Evolutionary conservation across 805 yeast genomes (phyloP).

Genomic region (Candida ascalaphidarum): DNA sequence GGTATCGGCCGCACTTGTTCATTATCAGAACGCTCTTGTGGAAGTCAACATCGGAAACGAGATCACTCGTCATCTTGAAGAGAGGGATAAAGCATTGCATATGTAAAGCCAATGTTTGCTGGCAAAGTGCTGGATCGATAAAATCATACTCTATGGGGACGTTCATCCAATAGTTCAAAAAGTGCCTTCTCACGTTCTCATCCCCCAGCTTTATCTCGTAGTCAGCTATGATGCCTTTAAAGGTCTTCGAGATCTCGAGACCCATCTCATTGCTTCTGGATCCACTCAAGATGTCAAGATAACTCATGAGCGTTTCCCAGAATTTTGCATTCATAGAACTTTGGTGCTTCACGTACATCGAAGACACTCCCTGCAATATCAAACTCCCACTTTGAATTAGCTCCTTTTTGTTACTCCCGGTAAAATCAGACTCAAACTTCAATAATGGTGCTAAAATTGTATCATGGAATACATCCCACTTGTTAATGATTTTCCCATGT

Average conservation of each 20-base stretch:
- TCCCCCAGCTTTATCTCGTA: no score
- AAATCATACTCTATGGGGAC: conserved; percentile 34
- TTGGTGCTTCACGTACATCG: conserved; percentile 51
- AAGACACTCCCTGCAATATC: conserved; percentile 57
- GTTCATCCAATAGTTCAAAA: conserved; percentile 44
- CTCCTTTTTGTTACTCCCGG: conserved; percentile 22
- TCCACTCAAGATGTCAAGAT: no score
- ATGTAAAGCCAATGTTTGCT: conserved; percentile 51
- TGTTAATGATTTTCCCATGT: conserved; percentile 34
- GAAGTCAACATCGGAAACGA: conserved; percentile 15
- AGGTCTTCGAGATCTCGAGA: conserved; percentile 19
- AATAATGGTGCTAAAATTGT: conserved; percentile 55
- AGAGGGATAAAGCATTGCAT: conserved; percentile 46
- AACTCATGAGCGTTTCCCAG: no score
- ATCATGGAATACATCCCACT: conserved; percentile 62
- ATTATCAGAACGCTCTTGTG: conserved; percentile 51
- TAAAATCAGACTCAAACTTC: conserved; percentile 10
- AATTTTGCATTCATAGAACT: no score
- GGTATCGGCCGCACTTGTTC: conserved; percentile 62
- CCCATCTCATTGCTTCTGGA: no score
- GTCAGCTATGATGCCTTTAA: no score
- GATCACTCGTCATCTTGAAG: conserved; percentile 23
- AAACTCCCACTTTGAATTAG: conserved; percentile 58
- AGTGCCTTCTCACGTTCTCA: conserved; percentile 11
- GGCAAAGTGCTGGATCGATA: conserved; percentile 40